Conservation (phyloP, 805 yeast genomes). For the Candida krabiensis region DNA sequence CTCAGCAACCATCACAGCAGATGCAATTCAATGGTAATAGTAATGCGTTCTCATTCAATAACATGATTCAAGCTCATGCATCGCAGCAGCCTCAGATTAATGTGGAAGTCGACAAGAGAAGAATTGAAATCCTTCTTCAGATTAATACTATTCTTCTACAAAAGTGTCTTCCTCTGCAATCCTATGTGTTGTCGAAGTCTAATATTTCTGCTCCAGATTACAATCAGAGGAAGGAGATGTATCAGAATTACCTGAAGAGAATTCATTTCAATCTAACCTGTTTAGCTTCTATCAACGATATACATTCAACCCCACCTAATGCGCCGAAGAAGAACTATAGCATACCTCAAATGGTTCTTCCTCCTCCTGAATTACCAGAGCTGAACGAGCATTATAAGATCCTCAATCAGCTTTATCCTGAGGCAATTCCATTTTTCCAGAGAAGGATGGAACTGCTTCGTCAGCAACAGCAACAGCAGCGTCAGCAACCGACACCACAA, state of each 20-base stretch:
- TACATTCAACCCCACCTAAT: slow-evolving; percentile 30
- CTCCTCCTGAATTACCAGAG: slow-evolving; percentile 59
- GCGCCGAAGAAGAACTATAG: slow-evolving; percentile 29
- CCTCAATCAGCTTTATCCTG: slow-evolving; percentile 47
- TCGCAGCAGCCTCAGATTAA: slow-evolving; percentile 30
- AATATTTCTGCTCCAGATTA: slow-evolving; percentile 23
- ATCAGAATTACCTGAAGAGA: slow-evolving; percentile 35
- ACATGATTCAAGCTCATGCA: slow-evolving; percentile 27
- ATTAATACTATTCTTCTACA: slow-evolving; percentile 35
- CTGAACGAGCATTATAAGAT: slow-evolving; percentile 43
- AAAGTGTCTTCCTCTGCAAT: slow-evolving; percentile 32
- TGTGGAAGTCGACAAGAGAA: slow-evolving; percentile 32
- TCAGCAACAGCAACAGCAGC: slow-evolving; percentile 27
- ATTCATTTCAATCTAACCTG: slow-evolving; percentile 37
- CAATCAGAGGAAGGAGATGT: slow-evolving; percentile 29
- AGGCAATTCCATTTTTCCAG: slow-evolving; percentile 38
- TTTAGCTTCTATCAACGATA: slow-evolving; percentile 38
- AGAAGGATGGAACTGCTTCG: slow-evolving; percentile 26
- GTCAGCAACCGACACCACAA: slow-evolving; percentile 9
- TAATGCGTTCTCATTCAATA: slow-evolving; percentile 13
- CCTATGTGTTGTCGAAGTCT: slow-evolving; percentile 23
- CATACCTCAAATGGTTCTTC: slow-evolving; percentile 49
- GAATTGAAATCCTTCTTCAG: slow-evolving; percentile 34
- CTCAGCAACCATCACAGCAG: no score
- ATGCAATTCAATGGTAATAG: slow-evolving; percentile 8